Base-by-base conservation (phyloP, 2,329 filamentous ascomycete species). In the Cladophialophora immunda region DNA sequence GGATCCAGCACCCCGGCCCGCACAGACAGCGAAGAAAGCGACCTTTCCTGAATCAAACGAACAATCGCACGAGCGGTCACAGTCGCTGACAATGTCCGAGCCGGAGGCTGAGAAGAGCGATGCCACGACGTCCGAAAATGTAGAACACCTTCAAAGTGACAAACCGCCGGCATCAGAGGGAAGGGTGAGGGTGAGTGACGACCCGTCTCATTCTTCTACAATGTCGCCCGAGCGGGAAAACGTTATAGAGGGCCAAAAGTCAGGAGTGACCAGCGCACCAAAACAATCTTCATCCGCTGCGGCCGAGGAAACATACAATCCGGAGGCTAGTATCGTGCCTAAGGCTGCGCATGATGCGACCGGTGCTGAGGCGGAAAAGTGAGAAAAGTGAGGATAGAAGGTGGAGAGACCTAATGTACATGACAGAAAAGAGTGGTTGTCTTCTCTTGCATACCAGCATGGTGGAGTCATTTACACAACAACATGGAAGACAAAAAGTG, bases 341-440 rank as follows among this genome's bases (percentile, higher is more conserved):
- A 57, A 53, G 41, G 66, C 62, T n/a, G 62, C 66, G 32, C 62
- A 65, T 50, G 62, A 68, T 32, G 66, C 61, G 13, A 58, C 54
- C 11, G 29, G 15, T 9, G 15, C 4, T 27, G 19, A n/a, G 22
- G 32, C 22, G 38, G 22, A n/a, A 19, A 13, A 7, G 25, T 15
- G 34, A 22, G 41, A 47, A 45, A 25, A 22, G 36, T 25, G 36
- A 38, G 22, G 22, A 30, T n/a, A 41, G 41, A 27, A 25, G 15
- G 29, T 1, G 29, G 30, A 27, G 45, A 53, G n/a, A 34, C 34
- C 17, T 45, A 38, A 13, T 55, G 30, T 32, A 34, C 53, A 32
- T n/a, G 53, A 55, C 27, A n/a, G 53, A 34, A 30, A 53, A 34
- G 17, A 19, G 22, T n/a, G 17, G 50, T 34, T 45, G 3, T 52